phyloP scores from a whole-genome alignment of 2,329 filamentous ascomycete genomes.

The Eutypa lata region DNA sequence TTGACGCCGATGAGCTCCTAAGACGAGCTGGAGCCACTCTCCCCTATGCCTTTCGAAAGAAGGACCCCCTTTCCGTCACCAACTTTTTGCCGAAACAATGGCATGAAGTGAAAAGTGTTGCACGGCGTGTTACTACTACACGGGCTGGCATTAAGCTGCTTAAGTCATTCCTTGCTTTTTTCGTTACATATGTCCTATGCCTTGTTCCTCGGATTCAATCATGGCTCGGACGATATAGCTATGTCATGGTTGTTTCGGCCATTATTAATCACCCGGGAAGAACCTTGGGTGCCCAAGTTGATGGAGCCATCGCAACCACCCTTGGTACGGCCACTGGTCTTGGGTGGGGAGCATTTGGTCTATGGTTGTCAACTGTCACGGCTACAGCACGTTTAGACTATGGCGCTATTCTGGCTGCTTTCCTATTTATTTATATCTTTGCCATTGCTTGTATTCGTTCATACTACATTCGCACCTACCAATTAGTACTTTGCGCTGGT shows the following conservation, averaged over 20 bases:
- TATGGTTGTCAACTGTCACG: constrained; percentile 52
- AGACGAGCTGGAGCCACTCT: constrained; percentile 41
- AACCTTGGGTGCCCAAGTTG: constrained; percentile 54
- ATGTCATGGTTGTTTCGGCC: constrained; percentile 55
- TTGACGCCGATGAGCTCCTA: constrained; percentile 37
- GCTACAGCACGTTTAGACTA: constrained; percentile 43
- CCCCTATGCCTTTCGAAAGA: constrained; percentile 43
- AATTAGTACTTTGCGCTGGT: constrained; percentile 52
- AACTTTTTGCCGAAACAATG: constrained; percentile 47
- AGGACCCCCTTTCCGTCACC: constrained; percentile 42
- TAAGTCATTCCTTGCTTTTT: constrained; percentile 55
- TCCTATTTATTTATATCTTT: constrained; percentile 51
- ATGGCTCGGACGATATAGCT: constrained; percentile 53
- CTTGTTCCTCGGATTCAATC: constrained; percentile 44
- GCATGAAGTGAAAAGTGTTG: constrained; percentile 40
- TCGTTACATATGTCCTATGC: constrained; percentile 53
- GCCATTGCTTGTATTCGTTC: constrained; percentile 50
- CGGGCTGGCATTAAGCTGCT: constrained; percentile 48
- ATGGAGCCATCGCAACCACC: constrained; percentile 52
- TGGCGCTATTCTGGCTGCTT: constrained; percentile 53
- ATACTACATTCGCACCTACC: constrained; percentile 54
- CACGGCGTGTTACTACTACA: constrained; percentile 42
- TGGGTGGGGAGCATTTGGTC: constrained; percentile 52
- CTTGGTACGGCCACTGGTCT: constrained; percentile 51
- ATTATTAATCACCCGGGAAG: constrained; percentile 57